A percentile compares a stretch with the other conserved stretches of the same genome.
Evolutionary conservation across 2,329 filamentous ascomycete genomes (phyloP).

Genomic region (Ceratocystis harringtonii): DNA sequence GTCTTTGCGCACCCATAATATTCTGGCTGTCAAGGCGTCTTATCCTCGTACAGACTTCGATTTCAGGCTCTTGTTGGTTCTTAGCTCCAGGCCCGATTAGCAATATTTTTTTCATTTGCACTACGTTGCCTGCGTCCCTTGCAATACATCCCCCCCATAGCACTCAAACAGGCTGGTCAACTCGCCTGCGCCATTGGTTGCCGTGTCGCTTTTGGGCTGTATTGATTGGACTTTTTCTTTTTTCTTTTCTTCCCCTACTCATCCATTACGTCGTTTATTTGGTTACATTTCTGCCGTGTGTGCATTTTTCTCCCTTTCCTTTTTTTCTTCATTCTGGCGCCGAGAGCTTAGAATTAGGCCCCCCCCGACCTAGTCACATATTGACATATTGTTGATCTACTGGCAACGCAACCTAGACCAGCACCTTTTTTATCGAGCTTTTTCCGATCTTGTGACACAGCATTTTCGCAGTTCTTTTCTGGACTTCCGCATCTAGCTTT

Average conservation of each 20-base stretch:
- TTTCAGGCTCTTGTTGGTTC: background rate
- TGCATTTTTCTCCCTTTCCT: background rate
- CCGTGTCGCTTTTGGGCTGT: conserved; percentile 5
- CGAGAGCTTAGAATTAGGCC: background rate
- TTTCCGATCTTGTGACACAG: background rate
- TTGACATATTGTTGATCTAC: background rate
- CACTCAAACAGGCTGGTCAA: background rate
- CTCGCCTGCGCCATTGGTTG: conserved; percentile 1
- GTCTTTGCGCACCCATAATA: background rate
- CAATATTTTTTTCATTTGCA: background rate
- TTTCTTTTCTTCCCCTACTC: background rate
- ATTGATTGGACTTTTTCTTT: background rate
- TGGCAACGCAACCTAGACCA: background rate
- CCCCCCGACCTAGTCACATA: background rate
- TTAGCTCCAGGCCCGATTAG: no score
- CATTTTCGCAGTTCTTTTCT: background rate
- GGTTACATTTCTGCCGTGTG: background rate
- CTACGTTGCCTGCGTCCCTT: background rate
- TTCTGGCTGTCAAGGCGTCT: background rate
- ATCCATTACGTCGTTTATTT: background rate
- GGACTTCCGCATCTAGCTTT: conserved; percentile 1
- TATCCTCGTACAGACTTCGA: background rate
- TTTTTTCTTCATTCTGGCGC: background rate
- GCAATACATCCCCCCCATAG: background rate
- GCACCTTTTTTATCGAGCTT: background rate